Base-by-base conservation (phyloP, 352 stramenopile genomes). In the Phytophthora pseudosyringae region DNA sequence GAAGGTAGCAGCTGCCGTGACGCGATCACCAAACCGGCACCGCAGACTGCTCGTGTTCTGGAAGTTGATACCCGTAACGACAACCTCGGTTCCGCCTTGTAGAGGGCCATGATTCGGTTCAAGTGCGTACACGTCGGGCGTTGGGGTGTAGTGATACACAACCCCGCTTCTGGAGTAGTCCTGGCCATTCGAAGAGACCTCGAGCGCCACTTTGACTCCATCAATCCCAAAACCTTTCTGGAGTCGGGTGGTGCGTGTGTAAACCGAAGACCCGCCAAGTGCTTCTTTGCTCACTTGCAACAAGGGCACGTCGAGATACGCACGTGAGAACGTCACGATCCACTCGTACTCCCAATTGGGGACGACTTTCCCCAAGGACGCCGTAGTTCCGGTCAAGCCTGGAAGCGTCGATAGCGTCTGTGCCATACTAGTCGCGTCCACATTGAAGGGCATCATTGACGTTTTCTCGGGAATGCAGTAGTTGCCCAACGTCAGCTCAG, bases 111-210 rank as follows among this genome's bases (percentile, higher is more conserved):
- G 87, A 5, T 78, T 78, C 11, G 91, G 92, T 11, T 62, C 64
- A 13, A 98, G 55, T 3, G 32, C 44, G 36, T 66, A 62, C 15
- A 98, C 86, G 10, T 81, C 73, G 0, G 85, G 81, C 1, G 81
- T 67, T n/a, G 84, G 73, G 1, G 76, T 78, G 64, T 96, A 97
- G 1, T 76, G 67, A 44, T 89, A 95, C 0, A 86, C 58, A 3
- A 88, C 63, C 0, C 80, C 78, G 35, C 71, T 89, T 1, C 28
- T 67, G 0, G 80, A 86, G 13, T 73, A 91, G 49, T 98, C 92
- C 41, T 89, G 81, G 7, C 80, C 80, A 59, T 98, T 98, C 3
- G 86, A 86, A 11, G 90, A 95, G 11, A 98, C 76, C 38, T 97
- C 86, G n/a, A 98, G 58, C 12, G 89, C 67, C 8, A 97, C 89